Base-by-base conservation (phyloP, 345 rosid genomes). In the Populus euphratica region DNA sequence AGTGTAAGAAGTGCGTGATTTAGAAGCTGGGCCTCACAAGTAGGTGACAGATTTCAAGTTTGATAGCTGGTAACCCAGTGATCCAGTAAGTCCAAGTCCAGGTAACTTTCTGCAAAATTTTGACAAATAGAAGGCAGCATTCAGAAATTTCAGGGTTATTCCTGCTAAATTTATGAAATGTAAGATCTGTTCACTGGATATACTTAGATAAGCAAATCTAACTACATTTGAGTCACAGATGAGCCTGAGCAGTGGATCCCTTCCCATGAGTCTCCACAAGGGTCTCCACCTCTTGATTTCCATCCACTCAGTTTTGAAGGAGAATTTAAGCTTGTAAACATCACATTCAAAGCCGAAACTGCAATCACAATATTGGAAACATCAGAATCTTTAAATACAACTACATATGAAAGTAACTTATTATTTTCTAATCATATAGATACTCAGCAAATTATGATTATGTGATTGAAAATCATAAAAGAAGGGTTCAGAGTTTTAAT, bases 211-310 rank as follows among this genome's bases (percentile, higher is more conserved):
- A 33, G 50, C 16, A 33, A 35, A 68, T 70, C 11, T 13, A 63
- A 76, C 36, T 76, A 91, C 99, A 96, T 88, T 90, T 91, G 87
- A 69, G 93, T 91, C 71, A 96, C 90, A 66, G 91, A 82, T 6
- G 94, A 90, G 70, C 91, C 95, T 8, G 89, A 87, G 91, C 98
- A 93, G 75, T 82, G 83, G 78, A 96, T 88, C 79, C 98, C 99
- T 82, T 90, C 84, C 97, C 99, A 96, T 41, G 91, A 84, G 41
- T 90, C 91, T 5, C 89, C 96, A 79, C 99, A 93, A 77, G 98
- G 98, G 83, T 93, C 96, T 2, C 99, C 98, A 11, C 97, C 98
- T 49, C 79, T 78, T 18, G 91, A 69, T 83, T 85, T 79, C 99
- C 99, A 96, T 20, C 91, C 91, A 29, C 62, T 86, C 77, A 96